phyloP scores from a whole-genome alignment of 2,329 filamentous ascomycete genomes.

The Ophiostoma himal-ulmi region DNA sequence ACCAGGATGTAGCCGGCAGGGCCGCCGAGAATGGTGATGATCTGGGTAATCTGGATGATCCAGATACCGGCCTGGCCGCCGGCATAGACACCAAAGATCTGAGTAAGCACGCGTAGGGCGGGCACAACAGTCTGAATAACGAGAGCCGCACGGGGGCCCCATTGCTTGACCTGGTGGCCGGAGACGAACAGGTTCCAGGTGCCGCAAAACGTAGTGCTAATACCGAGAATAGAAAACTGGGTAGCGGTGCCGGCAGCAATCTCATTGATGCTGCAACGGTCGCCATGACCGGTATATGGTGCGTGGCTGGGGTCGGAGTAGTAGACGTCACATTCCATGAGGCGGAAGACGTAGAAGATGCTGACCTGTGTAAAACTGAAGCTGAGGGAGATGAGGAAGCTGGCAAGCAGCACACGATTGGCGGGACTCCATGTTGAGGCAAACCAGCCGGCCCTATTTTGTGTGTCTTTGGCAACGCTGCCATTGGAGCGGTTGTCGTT shows the following conservation, averaged over 20 bases:
- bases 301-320: constrained; percentile 50
- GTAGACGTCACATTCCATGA: constrained; percentile 67
- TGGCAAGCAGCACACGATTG: constrained; percentile 50
- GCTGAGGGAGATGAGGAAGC: constrained; percentile 52
- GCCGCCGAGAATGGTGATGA: constrained; percentile 62
- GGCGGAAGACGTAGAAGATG: constrained; percentile 58
- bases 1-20: constrained; percentile 54
- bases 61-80: constrained; percentile 59
- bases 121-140: constrained; percentile 59
- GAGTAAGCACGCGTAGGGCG: constrained; percentile 56
- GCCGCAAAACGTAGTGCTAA: constrained; percentile 61
- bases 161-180: constrained; percentile 59
- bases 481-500: not conserved
- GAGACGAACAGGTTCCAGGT: constrained; percentile 62
- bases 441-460: constrained; percentile 13
- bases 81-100: constrained; percentile 58
- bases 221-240: constrained; percentile 59
- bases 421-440: constrained; percentile 24
- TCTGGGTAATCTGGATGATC: constrained; percentile 61
- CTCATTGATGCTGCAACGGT: constrained; percentile 54
- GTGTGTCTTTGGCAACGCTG: not conserved
- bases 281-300: constrained; percentile 41
- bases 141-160: constrained; percentile 58
- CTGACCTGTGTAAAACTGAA: constrained; percentile 47
- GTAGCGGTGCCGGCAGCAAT: constrained; percentile 60